A percentile compares a stretch with the other conserved stretches of the same genome.
Conservation (phyloP, 306 rosid genomes). For the Styphnolobium japonicum region DNA sequence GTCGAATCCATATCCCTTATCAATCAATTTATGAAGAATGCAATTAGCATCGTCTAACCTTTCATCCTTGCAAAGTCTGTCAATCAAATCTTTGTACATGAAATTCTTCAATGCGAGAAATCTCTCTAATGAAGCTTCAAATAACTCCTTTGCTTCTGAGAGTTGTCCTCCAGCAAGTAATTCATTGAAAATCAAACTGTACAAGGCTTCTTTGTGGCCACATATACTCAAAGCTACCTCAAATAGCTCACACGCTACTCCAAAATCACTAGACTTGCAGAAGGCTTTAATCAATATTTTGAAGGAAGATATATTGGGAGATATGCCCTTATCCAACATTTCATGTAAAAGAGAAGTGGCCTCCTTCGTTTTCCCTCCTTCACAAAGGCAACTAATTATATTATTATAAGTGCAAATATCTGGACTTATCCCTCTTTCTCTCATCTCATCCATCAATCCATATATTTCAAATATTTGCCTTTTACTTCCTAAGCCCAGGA, state of each 20-base stretch:
- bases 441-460: conserved; percentile 94
- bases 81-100: conserved; percentile 69
- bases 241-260: conserved; percentile 59
- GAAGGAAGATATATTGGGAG: conserved; percentile 76
- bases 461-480: conserved; percentile 82
- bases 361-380: conserved; percentile 68
- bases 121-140: conserved; percentile 70
- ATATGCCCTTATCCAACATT: conserved; percentile 80
- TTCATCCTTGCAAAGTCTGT: conserved; percentile 63
- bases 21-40: conserved; percentile 62
- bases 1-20: conserved; percentile 61
- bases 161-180: conserved; percentile 63
- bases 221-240: conserved; percentile 60
- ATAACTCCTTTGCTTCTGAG: conserved; percentile 62
- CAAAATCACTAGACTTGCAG: conserved; percentile 68
- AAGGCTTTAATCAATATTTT: conserved; percentile 70
- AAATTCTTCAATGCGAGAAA: conserved; percentile 57
- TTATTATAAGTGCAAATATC: conserved; percentile 74
- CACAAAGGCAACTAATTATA: conserved; percentile 68
- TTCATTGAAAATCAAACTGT: conserved; percentile 81
- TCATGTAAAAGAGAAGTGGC: conserved; percentile 85
- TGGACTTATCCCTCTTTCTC: conserved; percentile 71
- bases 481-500: conserved; percentile 68
- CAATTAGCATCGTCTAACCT: conserved; percentile 70
- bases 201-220: conserved; percentile 76